Evolutionary conservation across 208 protist species (phyloP), one percentile per base, ranked within the genome.

Genomic region (Leishmania martiniquensis): DNA sequence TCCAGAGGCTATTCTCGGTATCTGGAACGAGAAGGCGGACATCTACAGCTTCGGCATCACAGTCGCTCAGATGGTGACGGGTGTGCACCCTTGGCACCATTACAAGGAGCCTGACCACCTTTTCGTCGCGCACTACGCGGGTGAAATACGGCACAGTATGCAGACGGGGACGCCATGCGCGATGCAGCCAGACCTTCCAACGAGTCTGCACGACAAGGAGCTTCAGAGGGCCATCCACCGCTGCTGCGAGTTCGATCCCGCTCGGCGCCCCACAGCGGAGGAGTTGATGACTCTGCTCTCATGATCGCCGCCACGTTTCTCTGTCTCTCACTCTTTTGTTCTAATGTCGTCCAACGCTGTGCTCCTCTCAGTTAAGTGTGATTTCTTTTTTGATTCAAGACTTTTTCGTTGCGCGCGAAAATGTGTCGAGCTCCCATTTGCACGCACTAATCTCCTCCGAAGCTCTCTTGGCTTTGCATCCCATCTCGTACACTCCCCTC

Each of bases 41-140:
- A 87, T 97, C 52, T 97, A 88, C 92, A 94, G 89, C 83, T 95
- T 96, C 71, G 93, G 93, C 51, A 93, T 97, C 55, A 95, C 89
- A 52, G 81, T 95, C 71, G 87, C 85, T 4, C 77, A 91, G 74
- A 88, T 97, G 76, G 83, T 96, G 62, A 95, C 86, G 4, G 87
- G 88, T 0, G 66, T 80, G 62, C 81, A 95, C 12, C 91, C 93
- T 3, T 97, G 89, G 88, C 81, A 74, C 76, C 44, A 52, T 29
- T 87, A 90, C 77, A 44, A 55, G 1, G 85, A 90, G 37, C 80
- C 83, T 17, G 87, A 93, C 80, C 67, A 86, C 73, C 81, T 90
- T 6, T 91, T 91, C 68, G 67, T 91, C 12, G 79, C 86, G 37
- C 83, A 81, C 44, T 86, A 87, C 75, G 77, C 81, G 6, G 76